Percentiles rank a stretch among this genome's conserved stretches.
These are phyloP conservation scores for Leishmania turanica DNA, from an alignment of 208 protist species.

Conservation along the genomic window DNA sequence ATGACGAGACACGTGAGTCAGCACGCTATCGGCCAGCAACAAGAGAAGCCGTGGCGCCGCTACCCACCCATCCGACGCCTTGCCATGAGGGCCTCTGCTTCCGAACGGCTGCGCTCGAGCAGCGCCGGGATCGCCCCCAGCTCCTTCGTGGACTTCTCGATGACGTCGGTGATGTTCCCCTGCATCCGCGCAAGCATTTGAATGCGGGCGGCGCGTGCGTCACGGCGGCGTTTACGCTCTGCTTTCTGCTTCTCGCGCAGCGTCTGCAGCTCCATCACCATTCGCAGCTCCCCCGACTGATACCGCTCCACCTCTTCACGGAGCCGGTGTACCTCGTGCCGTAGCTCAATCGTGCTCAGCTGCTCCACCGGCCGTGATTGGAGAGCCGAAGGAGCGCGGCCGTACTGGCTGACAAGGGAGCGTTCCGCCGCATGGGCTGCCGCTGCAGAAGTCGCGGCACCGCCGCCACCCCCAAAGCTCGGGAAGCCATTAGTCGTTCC, in stretches of 20 bases:
- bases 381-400: constrained; percentile 8
- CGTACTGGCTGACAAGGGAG: constrained; percentile 2
- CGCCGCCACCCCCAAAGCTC: neutral
- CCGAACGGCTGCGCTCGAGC: constrained; percentile 22
- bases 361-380: constrained; percentile 29
- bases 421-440: neutral
- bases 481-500: neutral
- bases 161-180: constrained; percentile 35
- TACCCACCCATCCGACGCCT: constrained; percentile 6
- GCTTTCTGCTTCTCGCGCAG: constrained; percentile 45
- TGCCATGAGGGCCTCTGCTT: constrained; percentile 14
- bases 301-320: constrained; percentile 37
- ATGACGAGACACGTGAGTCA: neutral
- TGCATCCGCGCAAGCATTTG: constrained; percentile 49
- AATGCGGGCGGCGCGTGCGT: constrained; percentile 33
- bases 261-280: constrained; percentile 42
- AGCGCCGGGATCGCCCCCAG: constrained; percentile 12
- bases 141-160: constrained; percentile 30
- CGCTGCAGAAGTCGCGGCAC: neutral
- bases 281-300: constrained; percentile 43
- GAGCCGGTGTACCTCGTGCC: constrained; percentile 36
- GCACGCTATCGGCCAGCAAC: neutral
- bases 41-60: neutral
- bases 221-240: constrained; percentile 39
- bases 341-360: constrained; percentile 36